A percentile compares a stretch with the other conserved stretches of the same genome.
Conservation (phyloP, 805 yeast genomes). For the Candida silvicultrix region DNA sequence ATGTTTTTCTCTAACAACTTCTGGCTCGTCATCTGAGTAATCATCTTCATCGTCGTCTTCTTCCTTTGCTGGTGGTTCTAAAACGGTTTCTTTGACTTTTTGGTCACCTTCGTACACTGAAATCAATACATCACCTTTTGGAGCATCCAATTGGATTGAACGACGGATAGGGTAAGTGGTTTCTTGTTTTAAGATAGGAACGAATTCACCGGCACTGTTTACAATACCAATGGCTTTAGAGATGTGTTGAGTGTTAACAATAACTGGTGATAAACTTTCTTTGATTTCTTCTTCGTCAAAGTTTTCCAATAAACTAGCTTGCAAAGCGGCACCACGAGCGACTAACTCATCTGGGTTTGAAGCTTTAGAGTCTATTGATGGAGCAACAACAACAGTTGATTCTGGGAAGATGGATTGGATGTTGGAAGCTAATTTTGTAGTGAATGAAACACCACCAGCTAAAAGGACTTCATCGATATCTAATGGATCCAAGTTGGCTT, state of each 20-base stretch:
- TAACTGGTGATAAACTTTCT: conserved; percentile 78
- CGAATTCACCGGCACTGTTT: conserved; percentile 64
- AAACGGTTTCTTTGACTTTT: conserved; percentile 71
- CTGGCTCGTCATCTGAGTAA: conserved; percentile 83
- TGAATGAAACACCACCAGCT: conserved; percentile 89
- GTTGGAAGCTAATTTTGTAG: conserved; percentile 83
- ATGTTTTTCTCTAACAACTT: conserved; percentile 68
- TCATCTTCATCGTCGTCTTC: conserved; percentile 43
- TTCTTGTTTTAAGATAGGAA: conserved; percentile 69
- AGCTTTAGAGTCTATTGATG: conserved; percentile 71
- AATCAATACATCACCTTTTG: conserved; percentile 55
- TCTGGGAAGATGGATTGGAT: conserved; percentile 77
- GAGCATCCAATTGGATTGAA: conserved; percentile 55
- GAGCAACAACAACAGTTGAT: conserved; percentile 66
- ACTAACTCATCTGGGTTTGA: conserved; percentile 83
- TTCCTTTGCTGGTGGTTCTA: conserved; percentile 56
- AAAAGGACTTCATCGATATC: conserved; percentile 89
- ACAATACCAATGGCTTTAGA: conserved; percentile 80
- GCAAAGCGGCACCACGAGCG: conserved; percentile 94
- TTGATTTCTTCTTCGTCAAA: conserved; percentile 79
- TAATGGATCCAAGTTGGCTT: conserved; percentile 79
- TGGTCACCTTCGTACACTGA: conserved; percentile 83
- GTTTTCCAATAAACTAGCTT: conserved; percentile 77
- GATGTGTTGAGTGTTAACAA: conserved; percentile 84
- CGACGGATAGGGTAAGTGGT: conserved; percentile 90